Conservation (phyloP, 805 yeast species). For the Ogataea glucozyma region DNA sequence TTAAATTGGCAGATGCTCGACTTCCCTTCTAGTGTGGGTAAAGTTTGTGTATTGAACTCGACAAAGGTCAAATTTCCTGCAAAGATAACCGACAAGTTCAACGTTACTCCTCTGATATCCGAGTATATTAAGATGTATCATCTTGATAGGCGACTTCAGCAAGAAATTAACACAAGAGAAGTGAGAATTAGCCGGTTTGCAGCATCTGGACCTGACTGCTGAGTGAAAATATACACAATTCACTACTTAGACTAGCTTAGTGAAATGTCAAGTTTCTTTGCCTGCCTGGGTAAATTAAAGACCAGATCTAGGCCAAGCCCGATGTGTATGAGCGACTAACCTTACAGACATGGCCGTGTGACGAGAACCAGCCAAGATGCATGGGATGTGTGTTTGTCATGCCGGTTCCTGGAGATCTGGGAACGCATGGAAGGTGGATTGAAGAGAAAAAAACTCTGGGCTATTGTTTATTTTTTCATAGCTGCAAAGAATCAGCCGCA, state of each 20-base stretch:
- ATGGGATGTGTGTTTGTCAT: too few species aligned
- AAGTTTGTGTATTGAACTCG: slow-evolving; percentile 17
- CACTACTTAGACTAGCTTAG: too few species aligned
- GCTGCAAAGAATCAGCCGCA: slow-evolving; percentile 3
- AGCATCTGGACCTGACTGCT: neutral
- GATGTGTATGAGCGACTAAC: too few species aligned
- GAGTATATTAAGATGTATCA: slow-evolving; percentile 22
- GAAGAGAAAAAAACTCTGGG: neutral
- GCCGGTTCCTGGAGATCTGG: too few species aligned
- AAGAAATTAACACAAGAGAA: neutral
- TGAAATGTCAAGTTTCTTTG: too few species aligned
- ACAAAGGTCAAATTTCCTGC: slow-evolving; percentile 7
- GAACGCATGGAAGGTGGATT: neutral
- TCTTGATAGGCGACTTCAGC: slow-evolving; percentile 12
- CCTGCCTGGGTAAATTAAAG: too few species aligned
- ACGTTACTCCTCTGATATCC: slow-evolving; percentile 18
- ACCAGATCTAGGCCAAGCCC: neutral
- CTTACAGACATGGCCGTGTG: too few species aligned
- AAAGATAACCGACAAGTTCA: slow-evolving; percentile 4
- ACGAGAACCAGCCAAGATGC: too few species aligned
- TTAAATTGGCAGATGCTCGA: slow-evolving; percentile 13
- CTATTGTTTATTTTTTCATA: neutral
- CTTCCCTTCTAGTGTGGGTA: slow-evolving; percentile 15
- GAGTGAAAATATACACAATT: too few species aligned
- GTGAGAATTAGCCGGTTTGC: neutral